Base-by-base conservation (phyloP, 345 rosid species). In the Brassica nigra region DNA sequence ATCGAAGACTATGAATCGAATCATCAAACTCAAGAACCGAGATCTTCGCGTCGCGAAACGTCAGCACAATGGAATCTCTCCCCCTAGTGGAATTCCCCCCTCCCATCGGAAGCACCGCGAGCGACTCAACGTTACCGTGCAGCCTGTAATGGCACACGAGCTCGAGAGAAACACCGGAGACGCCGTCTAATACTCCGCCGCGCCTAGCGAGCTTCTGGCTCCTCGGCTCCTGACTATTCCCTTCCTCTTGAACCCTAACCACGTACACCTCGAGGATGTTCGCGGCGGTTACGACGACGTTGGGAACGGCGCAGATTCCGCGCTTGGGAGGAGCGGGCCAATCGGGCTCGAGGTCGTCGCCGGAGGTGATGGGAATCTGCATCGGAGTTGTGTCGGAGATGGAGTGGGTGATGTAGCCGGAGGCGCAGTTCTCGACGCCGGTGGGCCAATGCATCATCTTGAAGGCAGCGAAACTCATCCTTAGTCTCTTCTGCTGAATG, bases 401-500 rank as follows among this genome's bases (percentile, higher is more conserved):
- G 70, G 86, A 87, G 81, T 91, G 97, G 5, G 97, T 90, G 84
- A 95, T 59, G 84, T 81, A 93, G 70, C 97, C 98, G 73, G 99
- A 89, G 15, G 87, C 93, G 73, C 97, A 93, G 85, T 80, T 85
- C 82, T 89, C 92, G 74, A 95, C 86, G 76, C 93, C 93, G 66
- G 98, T 93, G 1, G 98, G 96, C 89, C 89, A 89, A 87, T 91
- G 99, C 98, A 95, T 90, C 96, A 91, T 88, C 73, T 95, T 95
- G 86, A 83, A 95, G 58, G 97, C 97, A 37, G 98, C 99, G 90
- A 73, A 95, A 86, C 99, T 95, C 98, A 95, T 93, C 77, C 34
- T 72, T 44, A 8, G 4, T 47, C 15, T 11, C 15, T 18, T 52
- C 57, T n/a, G 57, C 18, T 5, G 20, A 52, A 52, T 42, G 14